Evolutionary conservation across 305 asterid genomes (phyloP).

Genomic region (Striga hermonthica): DNA sequence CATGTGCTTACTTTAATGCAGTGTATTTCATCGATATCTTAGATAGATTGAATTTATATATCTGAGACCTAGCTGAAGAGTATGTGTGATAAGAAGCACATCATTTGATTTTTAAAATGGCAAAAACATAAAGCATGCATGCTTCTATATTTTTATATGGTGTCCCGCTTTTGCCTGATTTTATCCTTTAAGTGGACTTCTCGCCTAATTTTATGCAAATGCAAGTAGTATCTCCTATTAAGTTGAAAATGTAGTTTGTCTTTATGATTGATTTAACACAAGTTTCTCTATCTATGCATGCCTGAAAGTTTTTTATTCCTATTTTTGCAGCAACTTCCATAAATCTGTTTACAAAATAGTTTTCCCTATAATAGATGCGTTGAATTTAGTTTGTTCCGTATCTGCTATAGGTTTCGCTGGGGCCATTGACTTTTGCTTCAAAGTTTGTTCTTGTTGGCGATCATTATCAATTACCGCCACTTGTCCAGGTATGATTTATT

Average conservation of each 20-base stretch:
- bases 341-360: conserved; percentile 15
- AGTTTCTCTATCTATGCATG: conserved; percentile 22
- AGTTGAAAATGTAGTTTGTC: no score
- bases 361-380: conserved; percentile 22
- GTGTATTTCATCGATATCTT: conserved; percentile 21
- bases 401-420: conserved; percentile 71
- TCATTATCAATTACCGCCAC: conserved; percentile 97
- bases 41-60: conserved; percentile 1
- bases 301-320: conserved; percentile 22
- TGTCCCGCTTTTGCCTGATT: no score
- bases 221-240: no score
- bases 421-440: conserved; percentile 83
- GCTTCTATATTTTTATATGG: no score
- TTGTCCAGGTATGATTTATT: conserved; percentile 71
- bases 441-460: conserved; percentile 98
- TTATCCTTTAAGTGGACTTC: no score
- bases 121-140: no score
- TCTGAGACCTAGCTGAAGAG: conserved; percentile 14
- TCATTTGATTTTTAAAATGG: no score
- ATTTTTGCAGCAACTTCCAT: conserved; percentile 26
- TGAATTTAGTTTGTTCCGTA: conserved; percentile 24
- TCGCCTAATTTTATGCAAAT: no score
- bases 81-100: neutral
- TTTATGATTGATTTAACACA: no score
- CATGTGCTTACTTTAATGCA: conserved; percentile 5